Percentiles rank a stretch among this genome's conserved stretches.
These are phyloP conservation scores for Tympanopsis confertula DNA, from an alignment of 2,329 filamentous ascomycete species.

Conservation along the genomic window DNA sequence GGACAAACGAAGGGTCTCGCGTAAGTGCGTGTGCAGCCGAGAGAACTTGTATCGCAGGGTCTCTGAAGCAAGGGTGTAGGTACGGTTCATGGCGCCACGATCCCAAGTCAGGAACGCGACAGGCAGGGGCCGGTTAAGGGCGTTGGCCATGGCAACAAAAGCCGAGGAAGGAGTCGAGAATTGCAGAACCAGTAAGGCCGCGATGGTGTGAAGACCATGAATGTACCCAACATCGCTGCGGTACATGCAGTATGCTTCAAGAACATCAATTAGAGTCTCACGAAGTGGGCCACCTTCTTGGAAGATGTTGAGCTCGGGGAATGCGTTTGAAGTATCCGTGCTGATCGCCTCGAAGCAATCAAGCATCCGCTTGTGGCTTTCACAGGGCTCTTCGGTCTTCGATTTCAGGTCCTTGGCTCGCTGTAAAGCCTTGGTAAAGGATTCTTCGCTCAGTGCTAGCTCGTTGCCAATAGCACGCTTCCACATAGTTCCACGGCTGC, in stretches of 20 bases:
- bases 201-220: constrained; percentile 37
- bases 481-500: constrained; percentile 45
- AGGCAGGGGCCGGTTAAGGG: constrained; percentile 47
- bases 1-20: constrained; percentile 21
- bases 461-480: constrained; percentile 48
- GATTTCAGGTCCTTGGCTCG: constrained; percentile 36
- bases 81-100: constrained; percentile 37
- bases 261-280: constrained; percentile 40
- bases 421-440: constrained; percentile 42
- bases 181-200: constrained; percentile 44
- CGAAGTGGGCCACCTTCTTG: constrained; percentile 38
- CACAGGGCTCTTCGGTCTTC: constrained; percentile 25
- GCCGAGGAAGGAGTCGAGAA: constrained; percentile 36
- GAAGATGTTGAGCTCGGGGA: constrained; percentile 47
- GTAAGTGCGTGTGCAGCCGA: constrained; percentile 37
- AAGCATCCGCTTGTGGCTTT: constrained; percentile 24
- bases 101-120: constrained; percentile 50
- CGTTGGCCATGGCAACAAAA: constrained; percentile 47
- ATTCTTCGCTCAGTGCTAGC: constrained; percentile 38
- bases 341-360: constrained; percentile 41
- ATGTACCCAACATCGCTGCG: constrained; percentile 50
- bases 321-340: constrained; percentile 37
- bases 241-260: constrained; percentile 52
- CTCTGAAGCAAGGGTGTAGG: constrained; percentile 40
- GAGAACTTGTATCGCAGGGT: constrained; percentile 47